These are phyloP conservation scores for Colletotrichum truncatum DNA, from an alignment of 2,329 filamentous ascomycete genomes.

Conservation along the genomic window DNA sequence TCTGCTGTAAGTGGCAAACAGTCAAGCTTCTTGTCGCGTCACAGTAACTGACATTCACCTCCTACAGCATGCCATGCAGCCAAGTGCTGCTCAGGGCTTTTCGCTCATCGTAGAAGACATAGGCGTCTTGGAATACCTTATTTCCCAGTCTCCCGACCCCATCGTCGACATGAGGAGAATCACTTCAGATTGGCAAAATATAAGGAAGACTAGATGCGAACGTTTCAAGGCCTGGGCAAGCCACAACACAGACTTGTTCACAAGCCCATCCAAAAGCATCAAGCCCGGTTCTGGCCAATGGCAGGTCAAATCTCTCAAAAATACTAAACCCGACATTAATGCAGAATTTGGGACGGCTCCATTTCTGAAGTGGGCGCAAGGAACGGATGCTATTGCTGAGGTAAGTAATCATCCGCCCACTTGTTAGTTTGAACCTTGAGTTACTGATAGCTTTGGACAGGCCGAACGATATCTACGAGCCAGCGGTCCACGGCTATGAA, in stretches of 20 bases:
- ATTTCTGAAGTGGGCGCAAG: not conserved
- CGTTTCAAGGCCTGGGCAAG: slow-evolving; percentile 31
- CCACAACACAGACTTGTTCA: slow-evolving; percentile 20
- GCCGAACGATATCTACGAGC: not conserved
- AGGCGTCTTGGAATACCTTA: not conserved
- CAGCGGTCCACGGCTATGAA: no score
- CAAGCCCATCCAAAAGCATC: not conserved
- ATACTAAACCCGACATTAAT: not conserved
- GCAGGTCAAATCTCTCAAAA: not conserved
- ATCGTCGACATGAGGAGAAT: not conserved
- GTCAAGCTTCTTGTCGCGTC: fast-evolving
- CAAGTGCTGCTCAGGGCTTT: not conserved
- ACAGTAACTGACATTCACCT: fast-evolving
- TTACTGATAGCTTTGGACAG: fast-evolving
- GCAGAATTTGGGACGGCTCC: not conserved
- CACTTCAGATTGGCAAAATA: slow-evolving; percentile 28
- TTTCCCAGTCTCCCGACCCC: not conserved
- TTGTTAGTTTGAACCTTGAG: no score
- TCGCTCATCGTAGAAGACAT: not conserved
- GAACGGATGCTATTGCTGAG: not conserved
- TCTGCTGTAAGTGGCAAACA: slow-evolving; percentile 15
- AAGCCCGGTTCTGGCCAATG: not conserved
- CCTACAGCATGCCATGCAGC: not conserved
- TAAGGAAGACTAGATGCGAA: slow-evolving; percentile 33
- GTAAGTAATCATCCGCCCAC: no score